These are phyloP conservation scores for Apiotrichum gracile DNA, from an alignment of 1,284 basidiomycete species.

Conservation along the genomic window DNA sequence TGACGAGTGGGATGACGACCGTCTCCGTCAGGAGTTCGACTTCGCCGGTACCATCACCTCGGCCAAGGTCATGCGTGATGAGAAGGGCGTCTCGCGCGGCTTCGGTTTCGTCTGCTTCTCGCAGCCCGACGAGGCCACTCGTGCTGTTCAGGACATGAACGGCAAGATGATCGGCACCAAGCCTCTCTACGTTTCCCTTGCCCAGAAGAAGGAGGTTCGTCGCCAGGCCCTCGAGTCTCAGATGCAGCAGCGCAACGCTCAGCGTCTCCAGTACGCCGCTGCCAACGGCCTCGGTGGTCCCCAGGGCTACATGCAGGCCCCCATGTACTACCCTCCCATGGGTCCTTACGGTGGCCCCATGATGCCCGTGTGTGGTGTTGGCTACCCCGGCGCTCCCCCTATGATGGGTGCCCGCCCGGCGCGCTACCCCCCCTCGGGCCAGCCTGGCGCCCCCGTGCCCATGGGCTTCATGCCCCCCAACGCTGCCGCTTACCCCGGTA, in stretches of 20 bases:
- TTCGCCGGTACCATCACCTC: conserved; percentile 96
- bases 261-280: conserved; percentile 88
- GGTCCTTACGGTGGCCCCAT: conserved; percentile 55
- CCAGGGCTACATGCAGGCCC: conserved; percentile 65
- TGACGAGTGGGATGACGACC: conserved; percentile 91
- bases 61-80: conserved; percentile 99
- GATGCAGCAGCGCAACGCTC: conserved; percentile 85
- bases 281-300: conserved; percentile 69
- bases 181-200: conserved; percentile 97
- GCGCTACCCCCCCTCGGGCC: conserved; percentile 66
- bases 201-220: conserved; percentile 96
- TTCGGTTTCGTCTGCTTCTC: conserved; percentile 99
- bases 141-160: conserved; percentile 99
- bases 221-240: conserved; percentile 98
- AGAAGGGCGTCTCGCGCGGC: conserved; percentile 70
- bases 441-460: conserved; percentile 46
- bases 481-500: conserved; percentile 53
- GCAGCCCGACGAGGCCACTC: conserved; percentile 96
- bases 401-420: conserved; percentile 67
- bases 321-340: conserved; percentile 84
- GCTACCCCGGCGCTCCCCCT: conserved; percentile 59
- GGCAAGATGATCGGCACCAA: conserved; percentile 99
- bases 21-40: conserved; percentile 91
- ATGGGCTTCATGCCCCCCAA: conserved; percentile 51
- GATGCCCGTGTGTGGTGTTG: conserved; percentile 52